Evolutionary conservation across 192 early-diverging fungal genomes (phyloP).

Genomic region (Backusella macrospora): DNA sequence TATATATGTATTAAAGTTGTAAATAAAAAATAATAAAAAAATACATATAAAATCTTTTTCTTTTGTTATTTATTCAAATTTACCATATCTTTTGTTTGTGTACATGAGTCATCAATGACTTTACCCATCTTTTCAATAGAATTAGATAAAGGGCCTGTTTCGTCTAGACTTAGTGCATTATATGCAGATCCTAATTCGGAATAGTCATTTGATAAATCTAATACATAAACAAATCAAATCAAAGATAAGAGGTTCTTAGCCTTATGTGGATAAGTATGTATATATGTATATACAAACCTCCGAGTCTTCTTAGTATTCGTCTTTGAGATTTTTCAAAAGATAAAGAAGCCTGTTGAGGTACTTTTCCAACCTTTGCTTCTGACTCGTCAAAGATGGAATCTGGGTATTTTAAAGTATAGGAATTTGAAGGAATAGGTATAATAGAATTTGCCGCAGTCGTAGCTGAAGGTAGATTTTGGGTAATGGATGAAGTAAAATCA

Average conservation of each 20-base stretch:
- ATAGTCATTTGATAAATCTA: constrained; percentile 10
- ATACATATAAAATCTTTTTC: not conserved
- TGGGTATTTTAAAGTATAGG: constrained; percentile 59
- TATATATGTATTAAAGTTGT: no score
- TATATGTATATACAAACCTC: constrained; percentile 38
- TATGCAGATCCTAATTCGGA: constrained; percentile 15
- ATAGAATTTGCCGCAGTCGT: constrained; percentile 9
- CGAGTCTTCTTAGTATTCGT: constrained; percentile 65
- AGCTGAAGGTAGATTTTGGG: constrained; percentile 34
- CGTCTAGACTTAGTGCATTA: constrained; percentile 16
- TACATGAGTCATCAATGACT: not conserved
- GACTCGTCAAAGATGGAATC: constrained; percentile 85
- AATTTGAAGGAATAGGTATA: constrained; percentile 53
- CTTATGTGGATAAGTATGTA: not conserved
- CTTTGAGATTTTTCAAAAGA: constrained; percentile 71
- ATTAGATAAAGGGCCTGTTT: constrained; percentile 5
- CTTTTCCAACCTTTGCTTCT: constrained; percentile 85
- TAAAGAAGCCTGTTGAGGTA: constrained; percentile 70
- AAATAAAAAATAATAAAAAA: not conserved
- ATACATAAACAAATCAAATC: not conserved
- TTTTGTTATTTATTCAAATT: not conserved
- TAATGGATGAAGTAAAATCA: constrained; percentile 11
- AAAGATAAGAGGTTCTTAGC: not conserved
- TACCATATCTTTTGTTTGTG: constrained; percentile 16
- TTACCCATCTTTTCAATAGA: constrained; percentile 15